Base-by-base conservation (phyloP, 495 filamentous ascomycete genomes). In the Friedmanniomyces endolithicus region DNA sequence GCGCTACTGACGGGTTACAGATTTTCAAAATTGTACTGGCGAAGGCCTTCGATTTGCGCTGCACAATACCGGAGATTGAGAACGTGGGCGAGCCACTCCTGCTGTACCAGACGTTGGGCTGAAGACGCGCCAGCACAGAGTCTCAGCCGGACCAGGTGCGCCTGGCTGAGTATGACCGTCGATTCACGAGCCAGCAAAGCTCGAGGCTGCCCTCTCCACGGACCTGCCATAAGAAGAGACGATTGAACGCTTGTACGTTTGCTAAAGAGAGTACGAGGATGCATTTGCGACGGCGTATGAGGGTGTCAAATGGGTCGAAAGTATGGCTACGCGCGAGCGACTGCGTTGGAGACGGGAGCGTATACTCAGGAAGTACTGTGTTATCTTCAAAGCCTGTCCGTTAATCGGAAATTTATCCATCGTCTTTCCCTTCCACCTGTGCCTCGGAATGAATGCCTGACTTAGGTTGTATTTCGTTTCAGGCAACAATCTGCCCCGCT, bases 21-120 rank as follows among this genome's bases (percentile, higher is more conserved):
- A 98, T 98, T 66, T 98, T 98, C 79, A 98, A 98, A 69, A 98
- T 98, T 63, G 92, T 98, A 52, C 78, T 98, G 29, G 90, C 90
- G 55, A 98, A 98, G 71, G 94, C 92, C 0, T 98, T 98, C 66
- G 92, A 98, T 67, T 78, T 98, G 55, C 95, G 95, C 67, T 98
- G 92, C 75, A 98, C 92, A 3, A 97, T 98, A 65, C 92, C 92
- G 11, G 92, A 98, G 69, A 97, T 98, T 65, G 90, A 95, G 68
- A 89, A 97, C 65, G 81, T 94, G 46, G 92, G 92, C 65, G 92
- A 98, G 70, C 92, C 92, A n/a, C 74, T 98, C 35, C 74, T 98
- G 25, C 80, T 98, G 53, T 98, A 98, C 51, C 68, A 70, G 53
- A 48, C 63, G 43, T 59, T 70, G 6, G 49, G 55, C 1, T 58